Percentiles rank a stretch among this genome's conserved stretches.
Conservation (phyloP, 1,284 basidiomycete species). For the Malassezia obtusa region DNA sequence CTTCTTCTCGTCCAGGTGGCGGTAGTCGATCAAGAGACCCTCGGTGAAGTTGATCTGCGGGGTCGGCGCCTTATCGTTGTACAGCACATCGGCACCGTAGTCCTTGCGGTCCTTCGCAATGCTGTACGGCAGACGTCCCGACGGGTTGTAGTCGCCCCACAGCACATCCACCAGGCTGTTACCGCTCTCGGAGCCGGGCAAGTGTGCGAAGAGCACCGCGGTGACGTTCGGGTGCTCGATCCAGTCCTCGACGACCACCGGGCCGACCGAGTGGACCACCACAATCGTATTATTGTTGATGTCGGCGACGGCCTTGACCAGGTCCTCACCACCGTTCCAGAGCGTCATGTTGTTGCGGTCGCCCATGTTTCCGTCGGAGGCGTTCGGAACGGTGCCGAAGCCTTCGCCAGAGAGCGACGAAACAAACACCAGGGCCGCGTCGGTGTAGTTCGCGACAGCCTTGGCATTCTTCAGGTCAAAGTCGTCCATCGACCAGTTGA, state of each 20-base stretch:
- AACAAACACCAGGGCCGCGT: constrained; percentile 58
- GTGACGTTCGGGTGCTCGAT: constrained; percentile 37
- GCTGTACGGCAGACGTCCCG: constrained; percentile 36
- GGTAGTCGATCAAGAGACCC: constrained; percentile 30
- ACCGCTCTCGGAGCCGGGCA: constrained; percentile 34
- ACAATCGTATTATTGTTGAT: constrained; percentile 40
- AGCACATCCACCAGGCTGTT: constrained; percentile 28
- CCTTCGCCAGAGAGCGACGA: constrained; percentile 43
- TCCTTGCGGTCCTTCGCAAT: constrained; percentile 27
- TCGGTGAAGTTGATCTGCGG: constrained; percentile 40
- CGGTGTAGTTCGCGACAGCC: constrained; percentile 33
- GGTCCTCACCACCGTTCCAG: constrained; percentile 63
- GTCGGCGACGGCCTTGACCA: constrained; percentile 26
- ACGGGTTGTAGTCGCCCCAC: constrained; percentile 34
- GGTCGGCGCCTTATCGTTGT: constrained; percentile 24
- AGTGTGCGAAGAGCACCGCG: constrained; percentile 29
- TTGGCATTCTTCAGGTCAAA: constrained; percentile 48
- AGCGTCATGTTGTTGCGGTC: constrained; percentile 70
- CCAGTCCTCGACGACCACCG: constrained; percentile 31
- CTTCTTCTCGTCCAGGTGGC: constrained; percentile 25
- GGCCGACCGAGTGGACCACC: constrained; percentile 29
- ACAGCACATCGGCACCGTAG: constrained; percentile 23
- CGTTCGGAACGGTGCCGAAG: constrained; percentile 5
- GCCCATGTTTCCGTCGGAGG: constrained; percentile 60
- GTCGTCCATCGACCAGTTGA: constrained; percentile 56